A percentile compares a stretch with the other conserved stretches of the same genome.
Conservation (phyloP, 169 alveolate species). For the Toxoplasma gondii region DNA sequence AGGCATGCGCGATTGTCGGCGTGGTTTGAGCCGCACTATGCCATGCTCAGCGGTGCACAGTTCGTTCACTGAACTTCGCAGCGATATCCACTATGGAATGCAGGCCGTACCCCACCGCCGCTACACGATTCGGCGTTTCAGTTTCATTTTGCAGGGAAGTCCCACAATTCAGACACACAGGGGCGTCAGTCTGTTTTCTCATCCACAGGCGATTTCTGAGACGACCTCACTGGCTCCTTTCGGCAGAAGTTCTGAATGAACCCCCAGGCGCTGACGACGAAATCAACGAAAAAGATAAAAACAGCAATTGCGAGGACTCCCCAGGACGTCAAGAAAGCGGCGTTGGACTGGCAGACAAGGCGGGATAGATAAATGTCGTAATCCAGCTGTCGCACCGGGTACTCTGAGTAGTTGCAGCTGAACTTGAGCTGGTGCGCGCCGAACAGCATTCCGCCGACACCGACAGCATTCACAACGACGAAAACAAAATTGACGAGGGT, state of each 20-base stretch:
- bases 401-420: background rate
- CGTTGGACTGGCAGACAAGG: background rate
- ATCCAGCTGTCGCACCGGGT: background rate
- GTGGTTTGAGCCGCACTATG: too few species aligned
- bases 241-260: conserved; percentile 5
- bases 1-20: too few species aligned
- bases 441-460: conserved; percentile 23
- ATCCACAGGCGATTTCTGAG: background rate
- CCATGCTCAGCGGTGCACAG: too few species aligned
- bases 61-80: too few species aligned
- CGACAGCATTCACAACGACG: conserved; percentile 26
- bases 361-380: background rate
- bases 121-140: too few species aligned
- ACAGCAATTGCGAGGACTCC: background rate
- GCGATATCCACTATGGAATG: too few species aligned
- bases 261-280: conserved; percentile 30
- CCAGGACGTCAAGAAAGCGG: background rate
- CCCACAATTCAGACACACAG: too few species aligned
- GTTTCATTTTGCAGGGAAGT: too few species aligned
- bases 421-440: background rate
- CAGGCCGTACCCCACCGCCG: too few species aligned
- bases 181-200: background rate
- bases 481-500: background rate
- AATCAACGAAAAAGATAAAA: background rate
- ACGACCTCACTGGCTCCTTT: background rate